Percentiles rank a stretch among this genome's conserved stretches.
Conservation (phyloP, 2,329 filamentous ascomycete species). For the Aspergillus transmontanensis region DNA sequence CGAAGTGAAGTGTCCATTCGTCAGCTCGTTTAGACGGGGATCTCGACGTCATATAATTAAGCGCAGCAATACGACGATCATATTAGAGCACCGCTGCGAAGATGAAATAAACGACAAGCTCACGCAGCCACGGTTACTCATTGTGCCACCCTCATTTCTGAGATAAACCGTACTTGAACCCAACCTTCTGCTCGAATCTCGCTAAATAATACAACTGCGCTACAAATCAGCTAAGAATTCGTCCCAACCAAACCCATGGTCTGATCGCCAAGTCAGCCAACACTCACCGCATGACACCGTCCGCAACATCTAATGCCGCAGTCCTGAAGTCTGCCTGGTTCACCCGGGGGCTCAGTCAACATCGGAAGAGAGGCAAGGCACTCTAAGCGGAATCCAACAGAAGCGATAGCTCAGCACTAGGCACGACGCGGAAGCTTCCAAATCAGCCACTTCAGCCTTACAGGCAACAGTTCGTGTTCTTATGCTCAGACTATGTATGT, state of each 20-base stretch:
- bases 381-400: neutral
- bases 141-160: neutral
- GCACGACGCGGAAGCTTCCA: neutral
- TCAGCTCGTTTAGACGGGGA: neutral
- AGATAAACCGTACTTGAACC: neutral
- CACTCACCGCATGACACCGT: neutral
- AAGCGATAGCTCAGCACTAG: neutral
- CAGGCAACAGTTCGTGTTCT: neutral
- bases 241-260: neutral
- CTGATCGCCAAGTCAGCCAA: neutral
- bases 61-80: neutral
- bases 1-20: neutral
- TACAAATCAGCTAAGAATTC: neutral
- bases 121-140: neutral
- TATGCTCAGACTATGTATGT: neutral
- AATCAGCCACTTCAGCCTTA: neutral
- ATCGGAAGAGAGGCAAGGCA: neutral
- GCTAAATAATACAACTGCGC: neutral
- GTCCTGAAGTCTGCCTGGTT: neutral
- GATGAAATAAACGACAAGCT: neutral
- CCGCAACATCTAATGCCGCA: neutral
- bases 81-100: neutral
- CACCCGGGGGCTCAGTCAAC: neutral
- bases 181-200: neutral
- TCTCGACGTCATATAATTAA: neutral